Evolutionary conservation across 108 stramenopile genomes (phyloP).

Genomic region (Nitzschia palea): DNA sequence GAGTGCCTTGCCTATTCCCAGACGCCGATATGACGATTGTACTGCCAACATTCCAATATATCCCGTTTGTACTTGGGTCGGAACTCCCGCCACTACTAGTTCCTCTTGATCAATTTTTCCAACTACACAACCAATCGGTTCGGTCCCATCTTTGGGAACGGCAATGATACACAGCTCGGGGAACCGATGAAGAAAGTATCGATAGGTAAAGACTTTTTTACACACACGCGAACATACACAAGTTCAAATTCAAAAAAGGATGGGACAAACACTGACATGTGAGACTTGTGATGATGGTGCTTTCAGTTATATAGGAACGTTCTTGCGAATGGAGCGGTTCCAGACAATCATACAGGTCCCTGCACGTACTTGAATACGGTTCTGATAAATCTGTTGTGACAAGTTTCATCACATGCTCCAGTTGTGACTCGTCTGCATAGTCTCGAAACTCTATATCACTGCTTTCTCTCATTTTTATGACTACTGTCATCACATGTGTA

Average conservation of each 20-base stretch:
- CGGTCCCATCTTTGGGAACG: constrained; percentile 38
- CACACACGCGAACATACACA: too few relatives aligned
- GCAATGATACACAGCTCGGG: constrained; percentile 86
- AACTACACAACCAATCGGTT: constrained; percentile 87
- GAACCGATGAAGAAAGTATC: constrained; percentile 84
- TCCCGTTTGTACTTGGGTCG: constrained; percentile 24
- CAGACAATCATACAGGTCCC: too few relatives aligned
- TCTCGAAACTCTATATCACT: constrained; percentile 59
- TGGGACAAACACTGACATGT: too few relatives aligned
- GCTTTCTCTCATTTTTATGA: too few relatives aligned
- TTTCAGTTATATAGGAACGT: too few relatives aligned
- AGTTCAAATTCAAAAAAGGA: too few relatives aligned
- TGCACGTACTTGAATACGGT: constrained; percentile 79
- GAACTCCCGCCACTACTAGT: not conserved
- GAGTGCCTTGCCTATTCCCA: constrained; percentile 76
- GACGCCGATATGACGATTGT: constrained; percentile 60
- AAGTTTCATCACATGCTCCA: constrained; percentile 74
- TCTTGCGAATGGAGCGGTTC: too few relatives aligned
- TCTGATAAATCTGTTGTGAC: constrained; percentile 83
- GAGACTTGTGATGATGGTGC: too few relatives aligned
- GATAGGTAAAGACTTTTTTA: constrained; percentile 91
- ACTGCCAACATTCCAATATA: constrained; percentile 90
- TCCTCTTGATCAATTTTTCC: constrained; percentile 80
- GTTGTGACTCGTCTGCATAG: constrained; percentile 76
- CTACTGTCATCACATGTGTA: too few relatives aligned